These are phyloP conservation scores for Mortierella sp. DNA, from an alignment of 371 early-diverging fungal species.

Conservation along the genomic window DNA sequence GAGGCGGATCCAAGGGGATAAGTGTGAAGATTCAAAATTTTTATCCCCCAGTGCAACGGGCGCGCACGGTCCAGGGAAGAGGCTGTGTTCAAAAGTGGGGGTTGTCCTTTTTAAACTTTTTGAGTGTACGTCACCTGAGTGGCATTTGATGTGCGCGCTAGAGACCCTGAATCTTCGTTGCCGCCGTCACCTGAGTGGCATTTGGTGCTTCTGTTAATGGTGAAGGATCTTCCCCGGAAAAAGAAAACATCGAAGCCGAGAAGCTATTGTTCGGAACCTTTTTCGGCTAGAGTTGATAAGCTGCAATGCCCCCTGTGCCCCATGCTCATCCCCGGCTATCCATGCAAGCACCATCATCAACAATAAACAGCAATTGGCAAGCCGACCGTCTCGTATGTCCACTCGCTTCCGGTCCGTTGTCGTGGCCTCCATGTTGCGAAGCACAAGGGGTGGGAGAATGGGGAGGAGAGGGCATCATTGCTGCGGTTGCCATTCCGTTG, in stretches of 20 bases:
- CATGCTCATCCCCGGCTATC: no score
- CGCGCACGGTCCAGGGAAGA: not conserved
- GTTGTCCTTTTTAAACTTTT: not conserved
- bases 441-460: no score
- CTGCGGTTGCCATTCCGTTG: no score
- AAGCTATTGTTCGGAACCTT: slow-evolving; percentile 3
- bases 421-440: no score
- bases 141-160: not conserved
- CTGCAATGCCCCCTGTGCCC: no score
- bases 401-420: no score
- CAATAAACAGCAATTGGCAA: no score
- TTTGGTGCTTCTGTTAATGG: slow-evolving; percentile 3
- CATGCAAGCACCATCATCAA: not conserved
- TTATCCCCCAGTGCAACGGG: slow-evolving; percentile 4
- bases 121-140: slow-evolving; percentile 27
- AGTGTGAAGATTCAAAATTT: no score
- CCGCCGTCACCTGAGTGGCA: slow-evolving; percentile 32
- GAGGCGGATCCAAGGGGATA: no score
- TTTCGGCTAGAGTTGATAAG: slow-evolving; percentile 9
- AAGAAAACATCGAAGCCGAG: slow-evolving; percentile 19
- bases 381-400: no score
- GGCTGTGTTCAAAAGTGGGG: not conserved
- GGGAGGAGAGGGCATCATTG: no score
- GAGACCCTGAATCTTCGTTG: not conserved
- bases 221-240: slow-evolving; percentile 13